A percentile compares a stretch with the other conserved stretches of the same genome.
phyloP scores from a whole-genome alignment of 768 basidiomycete genomes.

The Tulasnella sp. region DNA sequence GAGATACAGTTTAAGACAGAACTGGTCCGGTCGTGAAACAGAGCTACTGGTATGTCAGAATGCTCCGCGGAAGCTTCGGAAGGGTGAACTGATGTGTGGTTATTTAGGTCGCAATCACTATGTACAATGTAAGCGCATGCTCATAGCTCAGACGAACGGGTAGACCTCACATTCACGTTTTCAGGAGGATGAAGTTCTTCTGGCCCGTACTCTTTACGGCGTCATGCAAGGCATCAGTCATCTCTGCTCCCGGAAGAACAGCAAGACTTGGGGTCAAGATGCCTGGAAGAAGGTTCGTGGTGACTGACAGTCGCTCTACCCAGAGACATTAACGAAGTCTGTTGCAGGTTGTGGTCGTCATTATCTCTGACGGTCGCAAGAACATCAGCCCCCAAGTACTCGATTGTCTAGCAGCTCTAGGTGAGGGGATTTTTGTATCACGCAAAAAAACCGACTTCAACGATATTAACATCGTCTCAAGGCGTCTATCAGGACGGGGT shows the following conservation, averaged over 20 bases:
- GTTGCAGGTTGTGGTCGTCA: slow-evolving; percentile 22
- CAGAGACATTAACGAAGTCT: neutral
- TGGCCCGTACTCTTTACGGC: slow-evolving; percentile 21
- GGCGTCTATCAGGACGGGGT: slow-evolving; percentile 13
- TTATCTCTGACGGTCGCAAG: slow-evolving; percentile 23
- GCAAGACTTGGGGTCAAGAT: slow-evolving; percentile 23
- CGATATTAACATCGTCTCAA: neutral
- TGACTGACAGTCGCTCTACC: neutral
- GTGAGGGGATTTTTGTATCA: neutral
- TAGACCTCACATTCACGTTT: too few species aligned
- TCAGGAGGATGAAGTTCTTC: slow-evolving; percentile 17
- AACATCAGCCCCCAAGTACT: slow-evolving; percentile 22
- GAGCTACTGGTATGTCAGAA: slow-evolving; percentile 51
- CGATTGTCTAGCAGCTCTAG: slow-evolving; percentile 14
- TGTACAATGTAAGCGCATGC: slow-evolving; percentile 71
- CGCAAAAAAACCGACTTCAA: too few species aligned
- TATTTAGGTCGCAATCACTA: slow-evolving; percentile 74
- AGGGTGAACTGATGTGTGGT: neutral
- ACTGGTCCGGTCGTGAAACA: slow-evolving; percentile 65
- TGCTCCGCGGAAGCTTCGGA: neutral
- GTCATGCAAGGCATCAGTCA: slow-evolving; percentile 27
- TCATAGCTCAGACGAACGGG: slow-evolving; percentile 17
- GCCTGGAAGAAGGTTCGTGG: slow-evolving; percentile 26
- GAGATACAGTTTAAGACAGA: slow-evolving; percentile 79
- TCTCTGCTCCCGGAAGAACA: slow-evolving; percentile 22